phyloP scores from a whole-genome alignment of 106 monocot genomes.

The Cymbidium sinense region DNA sequence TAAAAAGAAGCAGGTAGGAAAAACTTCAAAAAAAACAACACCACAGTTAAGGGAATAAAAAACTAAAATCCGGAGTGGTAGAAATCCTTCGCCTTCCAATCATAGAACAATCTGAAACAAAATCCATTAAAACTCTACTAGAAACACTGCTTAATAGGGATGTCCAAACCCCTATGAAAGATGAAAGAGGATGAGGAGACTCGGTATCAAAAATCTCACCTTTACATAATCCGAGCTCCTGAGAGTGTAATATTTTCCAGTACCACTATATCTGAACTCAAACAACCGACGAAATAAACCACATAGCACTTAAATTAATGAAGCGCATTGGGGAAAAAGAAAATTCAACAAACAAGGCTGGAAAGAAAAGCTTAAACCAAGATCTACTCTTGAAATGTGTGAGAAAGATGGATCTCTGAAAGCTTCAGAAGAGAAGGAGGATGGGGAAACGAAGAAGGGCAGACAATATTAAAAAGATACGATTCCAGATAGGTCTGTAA shows the following conservation, averaged over 20 bases:
- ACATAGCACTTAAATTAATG: neutral
- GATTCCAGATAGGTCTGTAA: neutral
- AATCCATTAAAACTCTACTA: neutral
- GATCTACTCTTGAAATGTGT: neutral
- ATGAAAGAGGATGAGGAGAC: neutral
- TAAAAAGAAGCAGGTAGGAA: neutral
- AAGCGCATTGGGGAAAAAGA: neutral
- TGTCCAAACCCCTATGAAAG: neutral
- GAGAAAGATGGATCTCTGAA: neutral
- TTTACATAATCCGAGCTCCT: neutral
- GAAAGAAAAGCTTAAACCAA: neutral
- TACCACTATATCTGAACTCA: neutral
- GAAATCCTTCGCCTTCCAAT: neutral
- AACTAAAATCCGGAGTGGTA: neutral
- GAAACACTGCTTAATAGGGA: neutral
- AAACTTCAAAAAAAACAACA: neutral
- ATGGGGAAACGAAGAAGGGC: neutral
- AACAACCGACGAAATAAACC: neutral
- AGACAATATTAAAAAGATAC: neutral
- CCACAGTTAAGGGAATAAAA: neutral
- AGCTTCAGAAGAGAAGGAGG: neutral
- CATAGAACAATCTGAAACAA: neutral
- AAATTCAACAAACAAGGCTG: neutral
- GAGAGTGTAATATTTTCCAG: neutral
- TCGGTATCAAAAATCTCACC: neutral